Evolutionary conservation across 23 red algal genomes (phyloP).

Genomic region (Chondrus crispus): DNA sequence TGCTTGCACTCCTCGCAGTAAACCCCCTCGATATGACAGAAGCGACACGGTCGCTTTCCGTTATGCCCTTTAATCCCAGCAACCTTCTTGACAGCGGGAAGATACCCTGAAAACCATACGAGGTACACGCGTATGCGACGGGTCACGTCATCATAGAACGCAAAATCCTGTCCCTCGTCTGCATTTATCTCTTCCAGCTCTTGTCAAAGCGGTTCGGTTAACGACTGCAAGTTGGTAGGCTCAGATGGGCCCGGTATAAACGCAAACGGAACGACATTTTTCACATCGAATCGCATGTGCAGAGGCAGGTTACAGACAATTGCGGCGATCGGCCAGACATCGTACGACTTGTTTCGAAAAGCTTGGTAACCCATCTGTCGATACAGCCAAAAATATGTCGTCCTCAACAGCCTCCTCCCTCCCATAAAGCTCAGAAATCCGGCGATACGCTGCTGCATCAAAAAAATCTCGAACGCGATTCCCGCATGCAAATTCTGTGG

Average conservation of each 20-base stretch:
- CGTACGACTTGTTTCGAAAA: background rate
- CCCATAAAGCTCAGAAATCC: background rate
- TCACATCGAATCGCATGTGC: background rate
- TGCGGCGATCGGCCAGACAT: background rate
- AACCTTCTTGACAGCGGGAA: background rate
- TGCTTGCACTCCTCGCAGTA: background rate
- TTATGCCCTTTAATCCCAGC: slow-evolving; percentile 6
- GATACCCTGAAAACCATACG: background rate
- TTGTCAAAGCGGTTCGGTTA: background rate
- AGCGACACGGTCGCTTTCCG: background rate
- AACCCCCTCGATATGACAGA: background rate
- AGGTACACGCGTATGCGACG: background rate
- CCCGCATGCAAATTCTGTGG: too few relatives aligned
- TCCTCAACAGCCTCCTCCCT: background rate
- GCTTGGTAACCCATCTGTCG: background rate
- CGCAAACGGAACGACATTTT: background rate
- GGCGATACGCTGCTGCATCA: background rate
- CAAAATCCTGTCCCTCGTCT: background rate
- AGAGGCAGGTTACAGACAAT: background rate
- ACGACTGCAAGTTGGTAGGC: background rate
- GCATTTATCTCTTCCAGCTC: background rate
- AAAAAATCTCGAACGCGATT: too few relatives aligned
- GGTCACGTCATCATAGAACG: background rate
- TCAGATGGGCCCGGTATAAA: background rate
- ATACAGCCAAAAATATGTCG: background rate